Percentiles rank a stretch among this genome's conserved stretches.
phyloP scores from a whole-genome alignment of 108 stramenopile genomes.

The Tribonema minus region DNA sequence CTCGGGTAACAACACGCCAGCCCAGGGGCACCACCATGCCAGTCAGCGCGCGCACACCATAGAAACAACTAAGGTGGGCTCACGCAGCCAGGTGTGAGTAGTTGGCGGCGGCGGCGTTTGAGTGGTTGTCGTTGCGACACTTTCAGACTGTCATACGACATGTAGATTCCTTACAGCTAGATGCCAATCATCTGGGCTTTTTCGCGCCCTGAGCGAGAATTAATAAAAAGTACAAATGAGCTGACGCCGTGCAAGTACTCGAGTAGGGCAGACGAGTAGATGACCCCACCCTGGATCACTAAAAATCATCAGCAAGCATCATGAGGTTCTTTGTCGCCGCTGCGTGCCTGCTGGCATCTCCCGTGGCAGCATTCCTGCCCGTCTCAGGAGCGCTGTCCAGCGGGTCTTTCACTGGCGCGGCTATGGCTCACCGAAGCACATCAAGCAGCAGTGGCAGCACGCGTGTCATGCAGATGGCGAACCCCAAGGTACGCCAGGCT shows the following conservation, averaged over 20 bases:
- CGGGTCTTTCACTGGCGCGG: background rate
- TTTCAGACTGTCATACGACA: background rate
- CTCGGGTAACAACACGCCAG: no score
- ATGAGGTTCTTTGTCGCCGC: background rate
- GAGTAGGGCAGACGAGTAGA: background rate
- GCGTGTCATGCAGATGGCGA: background rate
- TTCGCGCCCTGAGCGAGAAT: no score
- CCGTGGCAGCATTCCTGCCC: background rate
- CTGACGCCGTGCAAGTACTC: background rate
- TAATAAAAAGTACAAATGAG: no score
- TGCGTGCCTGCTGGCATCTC: background rate
- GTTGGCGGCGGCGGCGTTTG: no score
- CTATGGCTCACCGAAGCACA: background rate
- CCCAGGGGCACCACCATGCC: no score
- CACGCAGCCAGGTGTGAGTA: no score
- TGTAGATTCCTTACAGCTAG: background rate
- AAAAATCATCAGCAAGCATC: background rate
- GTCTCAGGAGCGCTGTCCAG: background rate
- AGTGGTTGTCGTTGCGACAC: background rate
- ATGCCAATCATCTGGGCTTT: no score
- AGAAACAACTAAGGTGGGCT: no score
- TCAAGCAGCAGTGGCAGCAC: background rate
- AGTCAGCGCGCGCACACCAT: no score
- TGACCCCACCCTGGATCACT: background rate
- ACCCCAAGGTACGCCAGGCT: slow-evolving; percentile 47